Base-by-base conservation (phyloP, 1,139 yeast species). In the Debaryomycetaceae sp. region DNA sequence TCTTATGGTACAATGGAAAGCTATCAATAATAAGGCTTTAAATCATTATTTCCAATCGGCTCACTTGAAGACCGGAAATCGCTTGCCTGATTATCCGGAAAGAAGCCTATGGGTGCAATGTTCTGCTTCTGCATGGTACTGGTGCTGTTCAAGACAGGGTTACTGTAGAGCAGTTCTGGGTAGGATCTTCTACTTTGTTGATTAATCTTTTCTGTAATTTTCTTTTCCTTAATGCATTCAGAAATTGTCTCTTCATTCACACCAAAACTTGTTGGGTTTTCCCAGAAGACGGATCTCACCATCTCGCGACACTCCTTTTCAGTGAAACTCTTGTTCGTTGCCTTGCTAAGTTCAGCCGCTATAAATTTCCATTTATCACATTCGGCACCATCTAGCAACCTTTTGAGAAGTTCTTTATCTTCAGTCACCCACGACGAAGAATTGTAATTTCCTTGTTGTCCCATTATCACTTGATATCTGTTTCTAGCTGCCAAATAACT, bases 401-500 rank as follows among this genome's bases (percentile, higher is more conserved):
- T 59, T 47, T 76, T 79, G 34, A 84, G 63, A 16, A 69, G 67
- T n/a, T 60, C 46, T 11, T 78, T 73, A 57, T 83, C 89, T 16
- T 77, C 79, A 1, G 67, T 53, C 17, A 76, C 79, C 86, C 89
- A 83, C 31, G 78, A 74, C 28, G 81, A 75, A 5, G 82, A 73
- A 17, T 86, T 85, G 39, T 70, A 70, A 48, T 86, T 84, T 4
- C 94, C 92, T 51, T 85, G 94, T 56, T 85, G 94, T 2, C 94
- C 94, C 44, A 85, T 84, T 40, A 85, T 71, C 5, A 85, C 94
- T 56, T 85, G 94, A 54, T 85, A 85, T 44, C 94, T 63, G 56
- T 85, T 85, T 42, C 94, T 64, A 0, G 91, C 92, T 0, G 92
- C 88, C 35, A 85, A 63, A 46, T 80, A 81, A 36, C 82, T 76